phyloP scores from a whole-genome alignment of 768 basidiomycete species.

The Crucibulum laeve region DNA sequence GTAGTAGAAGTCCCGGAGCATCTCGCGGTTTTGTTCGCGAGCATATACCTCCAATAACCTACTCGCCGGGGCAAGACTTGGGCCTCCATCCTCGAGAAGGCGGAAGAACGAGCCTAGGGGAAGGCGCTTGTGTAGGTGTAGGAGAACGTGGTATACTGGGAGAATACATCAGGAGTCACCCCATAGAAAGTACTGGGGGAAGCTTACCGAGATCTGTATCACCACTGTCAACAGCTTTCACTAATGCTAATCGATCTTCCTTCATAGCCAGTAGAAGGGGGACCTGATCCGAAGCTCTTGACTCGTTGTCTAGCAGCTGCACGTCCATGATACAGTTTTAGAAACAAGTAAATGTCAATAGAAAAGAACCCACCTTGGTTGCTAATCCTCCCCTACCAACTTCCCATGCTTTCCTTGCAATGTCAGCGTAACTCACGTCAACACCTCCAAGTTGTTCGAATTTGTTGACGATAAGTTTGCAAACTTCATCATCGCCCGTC shows the following conservation, averaged over 20 bases:
- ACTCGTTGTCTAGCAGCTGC: constrained; percentile 91
- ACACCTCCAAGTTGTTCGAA: constrained; percentile 76
- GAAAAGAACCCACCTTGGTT: constrained; percentile 58
- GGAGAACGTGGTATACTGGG: constrained; percentile 88
- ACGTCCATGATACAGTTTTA: not conserved
- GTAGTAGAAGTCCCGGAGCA: constrained; percentile 95
- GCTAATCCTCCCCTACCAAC: constrained; percentile 76
- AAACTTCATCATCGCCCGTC: constrained; percentile 73
- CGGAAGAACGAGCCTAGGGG: constrained; percentile 91
- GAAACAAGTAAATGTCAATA: not conserved
- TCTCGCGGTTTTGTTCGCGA: constrained; percentile 82
- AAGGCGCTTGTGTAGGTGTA: constrained; percentile 80
- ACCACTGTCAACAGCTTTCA: constrained; percentile 90
- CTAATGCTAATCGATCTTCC: constrained; percentile 82
- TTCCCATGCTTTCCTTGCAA: constrained; percentile 92
- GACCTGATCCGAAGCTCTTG: constrained; percentile 86
- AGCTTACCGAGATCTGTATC: constrained; percentile 87
- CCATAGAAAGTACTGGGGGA: not conserved
- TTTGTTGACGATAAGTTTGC: constrained; percentile 83
- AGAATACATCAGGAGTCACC: not conserved
- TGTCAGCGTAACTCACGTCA: constrained; percentile 90
- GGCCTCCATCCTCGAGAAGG: constrained; percentile 87
- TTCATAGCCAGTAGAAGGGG: constrained; percentile 93
- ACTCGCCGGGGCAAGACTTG: constrained; percentile 67
- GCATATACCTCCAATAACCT: constrained; percentile 87